Percentiles rank a stretch among this genome's conserved stretches.
phyloP scores from a whole-genome alignment of 805 yeast genomes.

The Starmera dryadoides region DNA sequence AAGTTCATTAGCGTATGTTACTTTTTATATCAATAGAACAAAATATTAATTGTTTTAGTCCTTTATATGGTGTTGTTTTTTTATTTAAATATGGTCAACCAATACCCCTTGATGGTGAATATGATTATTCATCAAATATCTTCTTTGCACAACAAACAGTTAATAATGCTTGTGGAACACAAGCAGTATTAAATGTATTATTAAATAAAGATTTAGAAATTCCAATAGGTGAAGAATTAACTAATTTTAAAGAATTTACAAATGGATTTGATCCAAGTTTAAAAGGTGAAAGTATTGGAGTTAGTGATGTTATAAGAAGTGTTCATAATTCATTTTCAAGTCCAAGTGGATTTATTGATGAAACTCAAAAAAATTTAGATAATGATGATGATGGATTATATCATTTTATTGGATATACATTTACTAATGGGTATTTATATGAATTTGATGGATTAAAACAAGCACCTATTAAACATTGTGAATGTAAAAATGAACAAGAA shows the following conservation, averaged over 20 bases:
- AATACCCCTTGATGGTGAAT: conserved; percentile 37
- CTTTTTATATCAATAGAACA: neutral
- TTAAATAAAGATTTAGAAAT: conserved; percentile 33
- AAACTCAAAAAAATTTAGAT: conserved; percentile 19
- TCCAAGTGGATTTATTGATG: conserved; percentile 45
- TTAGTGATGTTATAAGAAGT: conserved; percentile 37
- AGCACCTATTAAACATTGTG: conserved; percentile 47
- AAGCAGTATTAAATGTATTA: conserved; percentile 54
- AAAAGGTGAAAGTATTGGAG: conserved; percentile 50
- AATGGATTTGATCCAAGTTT: conserved; percentile 46
- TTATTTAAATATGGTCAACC: conserved; percentile 50
- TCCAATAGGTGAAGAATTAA: conserved; percentile 41
- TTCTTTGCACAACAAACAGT: conserved; percentile 60
- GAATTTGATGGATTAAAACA: conserved; percentile 58
- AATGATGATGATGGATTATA: conserved; percentile 45
- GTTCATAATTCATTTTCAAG: conserved; percentile 57
- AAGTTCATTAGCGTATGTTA: conserved; percentile 15
- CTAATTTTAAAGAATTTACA: conserved; percentile 41
- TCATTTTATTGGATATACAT: conserved; percentile 54
- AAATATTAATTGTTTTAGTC: conserved; percentile 13
- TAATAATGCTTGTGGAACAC: conserved; percentile 71
- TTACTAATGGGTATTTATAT: conserved; percentile 35
- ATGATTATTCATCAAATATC: conserved; percentile 31
- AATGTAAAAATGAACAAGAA: conserved; percentile 32
- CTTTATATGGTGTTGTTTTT: conserved; percentile 54